These are phyloP conservation scores for Fusarium continuum DNA, from an alignment of 2,329 filamentous ascomycete genomes.

Conservation along the genomic window DNA sequence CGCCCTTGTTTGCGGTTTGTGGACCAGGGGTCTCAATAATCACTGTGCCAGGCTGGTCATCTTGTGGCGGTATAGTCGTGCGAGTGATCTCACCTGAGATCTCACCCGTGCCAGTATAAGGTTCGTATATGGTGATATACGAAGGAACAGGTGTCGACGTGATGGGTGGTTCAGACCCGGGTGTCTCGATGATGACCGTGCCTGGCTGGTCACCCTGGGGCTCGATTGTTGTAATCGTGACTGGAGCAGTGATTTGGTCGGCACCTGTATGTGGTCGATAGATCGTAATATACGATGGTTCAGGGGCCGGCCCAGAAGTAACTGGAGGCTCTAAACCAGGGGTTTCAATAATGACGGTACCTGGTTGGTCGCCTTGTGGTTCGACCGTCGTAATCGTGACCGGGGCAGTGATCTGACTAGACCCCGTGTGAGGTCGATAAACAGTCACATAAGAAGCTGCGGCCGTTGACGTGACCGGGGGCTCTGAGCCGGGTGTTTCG, in stretches of 20 bases:
- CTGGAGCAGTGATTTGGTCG: background rate
- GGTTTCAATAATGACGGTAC: constrained; percentile 18
- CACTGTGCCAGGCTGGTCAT: constrained; percentile 15
- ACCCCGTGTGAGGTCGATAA: constrained; percentile 2
- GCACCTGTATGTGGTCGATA: constrained; percentile 4
- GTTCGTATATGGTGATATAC: constrained; percentile 26
- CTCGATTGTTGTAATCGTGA: constrained; percentile 1
- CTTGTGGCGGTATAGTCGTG: constrained; percentile 11
- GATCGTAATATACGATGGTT: constrained; percentile 2
- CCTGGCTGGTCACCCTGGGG: constrained; percentile 1
- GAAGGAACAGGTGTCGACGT: constrained; percentile 1
- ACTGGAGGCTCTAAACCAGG: background rate
- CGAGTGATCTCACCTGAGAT: constrained; percentile 7
- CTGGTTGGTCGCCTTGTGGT: constrained; percentile 5
- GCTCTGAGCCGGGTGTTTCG: constrained; percentile 1
- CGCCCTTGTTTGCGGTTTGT: constrained; percentile 14
- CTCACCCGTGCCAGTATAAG: constrained; percentile 10
- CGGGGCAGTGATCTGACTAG: background rate
- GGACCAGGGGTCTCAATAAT: constrained; percentile 19
- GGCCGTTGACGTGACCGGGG: background rate
- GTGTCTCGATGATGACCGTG: constrained; percentile 18
- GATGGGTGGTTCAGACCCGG: background rate
- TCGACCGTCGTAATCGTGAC: constrained; percentile 2
- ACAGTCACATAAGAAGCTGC: background rate
- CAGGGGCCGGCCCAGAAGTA: background rate